These are phyloP conservation scores for Penicillium sp. DNA, from an alignment of 2,329 filamentous ascomycete genomes.

Conservation along the genomic window DNA sequence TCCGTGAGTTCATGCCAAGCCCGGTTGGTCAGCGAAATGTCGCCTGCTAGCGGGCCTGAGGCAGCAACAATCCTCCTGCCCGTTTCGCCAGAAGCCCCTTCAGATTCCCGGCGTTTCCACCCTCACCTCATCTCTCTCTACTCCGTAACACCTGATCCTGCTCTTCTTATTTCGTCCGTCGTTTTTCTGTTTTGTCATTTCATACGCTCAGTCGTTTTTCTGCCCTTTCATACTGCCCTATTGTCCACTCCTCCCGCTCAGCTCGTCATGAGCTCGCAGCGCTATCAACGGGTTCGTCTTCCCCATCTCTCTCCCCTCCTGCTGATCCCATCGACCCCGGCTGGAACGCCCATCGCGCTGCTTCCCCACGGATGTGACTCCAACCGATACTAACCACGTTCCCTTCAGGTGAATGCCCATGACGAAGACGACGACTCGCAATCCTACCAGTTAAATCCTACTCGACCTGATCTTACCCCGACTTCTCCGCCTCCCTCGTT, in stretches of 20 bases:
- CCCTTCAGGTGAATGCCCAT: slow-evolving; percentile 45
- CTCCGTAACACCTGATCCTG: neutral
- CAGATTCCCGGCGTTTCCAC: slow-evolving; percentile 23
- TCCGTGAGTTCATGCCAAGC: neutral
- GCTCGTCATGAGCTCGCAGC: slow-evolving; percentile 52
- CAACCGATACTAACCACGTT: slow-evolving; percentile 9
- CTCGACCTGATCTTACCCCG: slow-evolving; percentile 32
- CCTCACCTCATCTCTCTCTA: slow-evolving; percentile 16
- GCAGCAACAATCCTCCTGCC: slow-evolving; percentile 27
- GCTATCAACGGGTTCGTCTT: slow-evolving; percentile 49
- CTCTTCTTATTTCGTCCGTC: neutral
- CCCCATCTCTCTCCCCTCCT: slow-evolving; percentile 10
- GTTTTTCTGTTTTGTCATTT: slow-evolving; percentile 17
- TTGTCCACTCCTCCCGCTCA: slow-evolving; percentile 30
- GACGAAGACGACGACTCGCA: slow-evolving; percentile 44
- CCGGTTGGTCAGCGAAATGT: neutral
- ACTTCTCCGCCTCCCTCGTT: slow-evolving; percentile 71
- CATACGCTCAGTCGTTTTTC: slow-evolving; percentile 9
- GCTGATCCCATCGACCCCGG: slow-evolving; percentile 19
- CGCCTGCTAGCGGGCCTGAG: slow-evolving; percentile 14
- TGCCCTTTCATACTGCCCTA: slow-evolving; percentile 21
- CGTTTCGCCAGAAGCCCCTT: slow-evolving; percentile 6
- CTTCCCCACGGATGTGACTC: slow-evolving; percentile 15
- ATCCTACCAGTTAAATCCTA: slow-evolving; percentile 34
- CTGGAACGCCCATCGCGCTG: neutral